Evolutionary conservation across 2,329 filamentous ascomycete genomes (phyloP), one percentile per base, ranked within the genome.

Genomic region (Periglandula ipomoeae): DNA sequence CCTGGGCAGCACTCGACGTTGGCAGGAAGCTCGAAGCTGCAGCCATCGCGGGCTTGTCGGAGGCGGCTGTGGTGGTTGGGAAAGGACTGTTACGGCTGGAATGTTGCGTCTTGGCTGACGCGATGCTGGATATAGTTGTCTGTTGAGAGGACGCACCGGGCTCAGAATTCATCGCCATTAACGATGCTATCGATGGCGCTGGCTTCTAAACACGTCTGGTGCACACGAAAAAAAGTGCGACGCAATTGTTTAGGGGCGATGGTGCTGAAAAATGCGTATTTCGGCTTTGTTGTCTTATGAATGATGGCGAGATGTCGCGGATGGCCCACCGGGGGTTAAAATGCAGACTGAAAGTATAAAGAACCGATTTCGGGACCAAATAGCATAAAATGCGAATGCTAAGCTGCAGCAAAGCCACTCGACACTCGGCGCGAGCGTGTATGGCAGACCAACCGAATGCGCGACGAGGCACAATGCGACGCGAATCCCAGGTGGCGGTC

Each of bases 21-120:
- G 66, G 61, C 46, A 70, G 58, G 56, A 70, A 76, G 51, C 66
- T 62, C 4, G 50, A 44, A 38, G 71, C 61, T 48, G 70, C 63
- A 52, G 72, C 65, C 74, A 78, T 76, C 53, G 62, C 58, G 44
- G 50, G 52, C 26, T 50, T 47, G 46, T 48, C 47, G 51, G 59
- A 60, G 49, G 62, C 65, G 27, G 59, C 56, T 44, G 58, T 49
- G 49, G 56, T 52, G 47, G 61, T 48, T 35, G 59, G 55, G 48
- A 63, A 63, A n/a, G 61, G 61, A 48, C 59, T 67, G 44, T 59
- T 53, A 56, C 62, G 62, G 55, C 52, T 66, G 50, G 55, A 55
- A 54, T 55, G 56, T 40, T 53, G 58, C 48, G 50, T 37, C 49
- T 49, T 56, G 44, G 52, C 51, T 27, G 60, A 59, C 49, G 61